Evolutionary conservation across 768 basidiomycete genomes (phyloP), one percentile per base, ranked within the genome.

Genomic region (Lentinula guzmanii): DNA sequence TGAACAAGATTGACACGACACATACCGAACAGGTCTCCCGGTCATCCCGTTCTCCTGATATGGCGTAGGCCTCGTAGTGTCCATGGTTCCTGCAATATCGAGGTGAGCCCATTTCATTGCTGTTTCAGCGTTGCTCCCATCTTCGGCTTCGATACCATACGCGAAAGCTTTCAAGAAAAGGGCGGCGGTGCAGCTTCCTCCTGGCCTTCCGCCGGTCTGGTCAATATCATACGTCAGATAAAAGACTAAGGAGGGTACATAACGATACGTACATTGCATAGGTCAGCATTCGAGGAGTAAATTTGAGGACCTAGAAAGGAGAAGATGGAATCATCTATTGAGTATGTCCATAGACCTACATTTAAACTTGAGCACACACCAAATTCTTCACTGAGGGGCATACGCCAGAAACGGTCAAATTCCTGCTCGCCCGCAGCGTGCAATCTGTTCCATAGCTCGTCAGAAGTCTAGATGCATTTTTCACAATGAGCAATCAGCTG

Each of bases 121-220:
- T 5, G 83, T 77, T 33, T 78, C 79, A 61, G 79, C 67, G 48
- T 83, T 86, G 11, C 48, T 59, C 3, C 48, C 59, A 18, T 84
- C 79, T 67, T 82, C 80, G 1, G 79, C 75, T 68, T 91, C 87
- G 60, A 87, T 83, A 3, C 90, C 91, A 28, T 89, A 81, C 1
- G 89, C 89, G 65, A 93, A 93, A 2, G 86, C 79, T 75, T 91
- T 91, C 61, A 95, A 77, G 86, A 95, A 95, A 18, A 93, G 75
- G 2, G 93, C 92, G 2, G 93, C 93, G 1, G 93, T 95, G 74
- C 83, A 86, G 58, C 84, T 77, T 39, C 91, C 93, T 8, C 75
- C 93, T 45, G 82, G 76, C 24, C 74, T 79, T n/a, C 91, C 92
- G 52, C 93, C 90, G 28, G 79, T 84, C 87, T 91, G 65, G 5